phyloP scores from a whole-genome alignment of 192 early-diverging fungal species.

The Jimgerdemannia flammicorona region DNA sequence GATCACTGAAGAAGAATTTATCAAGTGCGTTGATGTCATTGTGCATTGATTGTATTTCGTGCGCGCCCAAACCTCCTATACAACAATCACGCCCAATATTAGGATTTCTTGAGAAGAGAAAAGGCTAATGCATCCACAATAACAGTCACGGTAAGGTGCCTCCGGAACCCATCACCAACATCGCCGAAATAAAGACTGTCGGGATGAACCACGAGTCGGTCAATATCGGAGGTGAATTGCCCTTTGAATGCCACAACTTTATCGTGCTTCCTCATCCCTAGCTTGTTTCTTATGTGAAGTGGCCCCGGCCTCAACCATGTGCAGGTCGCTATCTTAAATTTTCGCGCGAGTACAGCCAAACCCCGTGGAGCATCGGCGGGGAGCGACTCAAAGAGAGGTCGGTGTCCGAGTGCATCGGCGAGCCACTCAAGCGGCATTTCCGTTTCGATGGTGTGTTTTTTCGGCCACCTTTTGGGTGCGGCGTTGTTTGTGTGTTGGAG shows the following conservation, averaged over 20 bases:
- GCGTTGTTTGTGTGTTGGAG: not conserved
- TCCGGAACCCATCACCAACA: slow-evolving; percentile 19
- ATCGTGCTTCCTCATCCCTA: too few relatives aligned
- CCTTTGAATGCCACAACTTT: not conserved
- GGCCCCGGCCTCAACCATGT: not conserved
- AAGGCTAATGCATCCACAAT: not conserved
- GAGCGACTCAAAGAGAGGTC: slow-evolving; percentile 66
- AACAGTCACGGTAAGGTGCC: slow-evolving; percentile 18
- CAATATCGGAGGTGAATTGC: slow-evolving; percentile 51
- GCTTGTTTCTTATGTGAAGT: not conserved
- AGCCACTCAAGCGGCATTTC: slow-evolving; percentile 51
- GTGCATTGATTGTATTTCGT: not conserved
- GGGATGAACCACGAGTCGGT: slow-evolving; percentile 47
- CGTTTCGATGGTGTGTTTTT: slow-evolving; percentile 46
- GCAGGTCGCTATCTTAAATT: slow-evolving; percentile 69
- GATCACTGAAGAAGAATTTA: slow-evolving; percentile 34
- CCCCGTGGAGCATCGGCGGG: slow-evolving; percentile 76
- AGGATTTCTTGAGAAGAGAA: not conserved
- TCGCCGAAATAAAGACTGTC: slow-evolving; percentile 31
- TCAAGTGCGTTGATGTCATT: slow-evolving; percentile 25
- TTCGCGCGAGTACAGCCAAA: slow-evolving; percentile 76
- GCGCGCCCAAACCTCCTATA: not conserved
- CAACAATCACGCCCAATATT: not conserved
- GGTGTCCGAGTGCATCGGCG: slow-evolving; percentile 76
- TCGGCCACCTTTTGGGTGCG: not conserved